These are phyloP conservation scores for Glaciozyma martinii DNA, from an alignment of 768 basidiomycete species.

Conservation along the genomic window DNA sequence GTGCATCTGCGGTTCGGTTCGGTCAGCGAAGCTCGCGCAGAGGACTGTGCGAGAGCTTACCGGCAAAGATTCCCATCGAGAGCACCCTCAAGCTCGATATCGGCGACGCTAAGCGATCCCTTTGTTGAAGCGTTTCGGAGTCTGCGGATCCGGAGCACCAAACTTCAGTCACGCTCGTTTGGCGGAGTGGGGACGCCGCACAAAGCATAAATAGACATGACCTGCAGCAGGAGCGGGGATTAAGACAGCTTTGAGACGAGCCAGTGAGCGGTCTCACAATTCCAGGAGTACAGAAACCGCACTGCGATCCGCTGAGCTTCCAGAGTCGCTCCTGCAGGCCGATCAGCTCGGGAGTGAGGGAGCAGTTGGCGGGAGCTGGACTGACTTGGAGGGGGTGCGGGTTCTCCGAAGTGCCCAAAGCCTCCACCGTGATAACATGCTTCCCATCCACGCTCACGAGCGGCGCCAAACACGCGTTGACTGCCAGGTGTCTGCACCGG, in stretches of 20 bases:
- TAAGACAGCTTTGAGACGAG: not conserved
- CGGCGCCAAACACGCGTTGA: conserved; percentile 35
- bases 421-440: conserved; percentile 35
- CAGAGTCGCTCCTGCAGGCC: conserved; percentile 18
- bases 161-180: conserved; percentile 10
- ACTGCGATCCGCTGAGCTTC: conserved; percentile 13
- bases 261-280: not conserved
- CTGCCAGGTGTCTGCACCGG: conserved; percentile 18
- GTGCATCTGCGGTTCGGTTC: conserved; percentile 23
- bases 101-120: conserved; percentile 9
- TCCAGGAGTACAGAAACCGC: not conserved
- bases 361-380: no score
- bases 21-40: not conserved
- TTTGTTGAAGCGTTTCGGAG: conserved; percentile 16
- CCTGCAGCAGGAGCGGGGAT: conserved; percentile 29
- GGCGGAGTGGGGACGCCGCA: not conserved
- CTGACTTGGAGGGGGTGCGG: conserved; percentile 33
- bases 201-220: conserved; percentile 33
- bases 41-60: not conserved
- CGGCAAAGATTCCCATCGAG: conserved; percentile 34
- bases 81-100: conserved; percentile 31
- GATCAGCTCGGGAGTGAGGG: no score
- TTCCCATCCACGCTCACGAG: conserved; percentile 32
- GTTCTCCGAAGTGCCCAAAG: conserved; percentile 29
- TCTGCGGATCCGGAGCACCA: not conserved